Base-by-base conservation (phyloP, 768 basidiomycete species). In the Lactarius psammicola region DNA sequence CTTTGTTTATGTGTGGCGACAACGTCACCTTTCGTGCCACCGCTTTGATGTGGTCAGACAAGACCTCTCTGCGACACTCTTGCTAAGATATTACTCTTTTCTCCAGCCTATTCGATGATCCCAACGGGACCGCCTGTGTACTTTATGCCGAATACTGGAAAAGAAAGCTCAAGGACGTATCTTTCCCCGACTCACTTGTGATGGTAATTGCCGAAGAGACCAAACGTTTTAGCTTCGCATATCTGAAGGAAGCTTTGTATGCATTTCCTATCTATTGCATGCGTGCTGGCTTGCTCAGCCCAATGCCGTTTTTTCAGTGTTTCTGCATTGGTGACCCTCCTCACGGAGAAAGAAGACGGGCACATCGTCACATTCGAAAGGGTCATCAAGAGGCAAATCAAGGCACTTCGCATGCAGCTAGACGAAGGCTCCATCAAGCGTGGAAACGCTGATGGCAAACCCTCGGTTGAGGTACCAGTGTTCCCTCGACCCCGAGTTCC, bases 211-310 rank as follows among this genome's bases (percentile, higher is more conserved):
- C 87, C 5, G 76, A 80, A 10, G 59, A 76, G 64, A 94, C 92
- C 0, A 78, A 81, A 38, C 77, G 79, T 36, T 94, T 94, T 78
- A 90, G 88, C 69, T 94, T 94, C 74, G 91, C 93, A 0, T 94
- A 92, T 75, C 78, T 95, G 71, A 94, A 95, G 74, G 92, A 94
- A 75, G 90, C 85, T 4, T 94, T 94, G 92, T 94, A 73, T 67
- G 90, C 80, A 18, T 31, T 53, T 38, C 28, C 31, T 18, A 36
- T 42, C 40, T 56, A 59, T 49, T 59, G 26, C 36, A 17, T 60
- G 57, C 33, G 23, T 40, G 13, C 42, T 7, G 20, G 62, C 28
- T 18, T 66, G 30, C 59, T 20, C 4, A n/a, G 20, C 13, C n/a
- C 44, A 61, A 15, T 26, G 11, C 18, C 36, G 49, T 15, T 55